Percentiles rank a stretch among this genome's conserved stretches.
These are phyloP conservation scores for Beauveria sp. DNA, from an alignment of 2,329 filamentous ascomycete genomes.

Conservation along the genomic window DNA sequence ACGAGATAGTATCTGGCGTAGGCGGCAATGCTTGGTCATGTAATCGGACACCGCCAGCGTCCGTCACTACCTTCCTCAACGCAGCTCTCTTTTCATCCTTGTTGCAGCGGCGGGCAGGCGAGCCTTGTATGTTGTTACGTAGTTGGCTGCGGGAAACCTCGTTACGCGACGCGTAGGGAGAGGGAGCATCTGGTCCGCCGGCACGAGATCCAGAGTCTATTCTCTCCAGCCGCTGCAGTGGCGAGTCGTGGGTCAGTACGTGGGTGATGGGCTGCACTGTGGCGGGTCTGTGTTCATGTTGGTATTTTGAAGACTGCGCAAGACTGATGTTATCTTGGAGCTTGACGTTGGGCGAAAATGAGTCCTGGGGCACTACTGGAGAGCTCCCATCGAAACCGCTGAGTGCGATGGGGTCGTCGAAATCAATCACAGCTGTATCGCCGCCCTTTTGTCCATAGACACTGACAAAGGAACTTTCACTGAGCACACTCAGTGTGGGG, in stretches of 20 bases:
- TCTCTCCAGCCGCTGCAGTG: slow-evolving; percentile 43
- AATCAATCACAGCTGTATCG: slow-evolving; percentile 19
- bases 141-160: not conserved
- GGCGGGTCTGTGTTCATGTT: not conserved
- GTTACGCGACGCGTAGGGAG: not conserved
- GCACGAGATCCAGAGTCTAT: slow-evolving; percentile 20
- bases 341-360: slow-evolving; percentile 5
- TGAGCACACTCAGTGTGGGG: slow-evolving; percentile 56
- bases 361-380: not conserved
- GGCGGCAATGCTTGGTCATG: slow-evolving; percentile 43
- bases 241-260: slow-evolving; percentile 38
- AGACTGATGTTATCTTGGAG: not conserved
- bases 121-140: slow-evolving; percentile 14
- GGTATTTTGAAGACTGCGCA: not conserved
- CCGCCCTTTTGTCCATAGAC: slow-evolving; percentile 47
- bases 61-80: slow-evolving; percentile 41
- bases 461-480: slow-evolving; percentile 60
- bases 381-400: slow-evolving; percentile 19
- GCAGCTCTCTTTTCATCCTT: slow-evolving; percentile 42
- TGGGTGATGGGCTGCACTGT: slow-evolving; percentile 36
- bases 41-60: slow-evolving; percentile 33
- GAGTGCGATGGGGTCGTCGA: slow-evolving; percentile 24
- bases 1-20: slow-evolving; percentile 53
- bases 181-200: not conserved
- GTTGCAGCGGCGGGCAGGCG: slow-evolving; percentile 20